Percentiles rank a stretch among this genome's conserved stretches.
phyloP scores from a whole-genome alignment of 148 eudicot species.

The Rhododendron kiyosumense region DNA sequence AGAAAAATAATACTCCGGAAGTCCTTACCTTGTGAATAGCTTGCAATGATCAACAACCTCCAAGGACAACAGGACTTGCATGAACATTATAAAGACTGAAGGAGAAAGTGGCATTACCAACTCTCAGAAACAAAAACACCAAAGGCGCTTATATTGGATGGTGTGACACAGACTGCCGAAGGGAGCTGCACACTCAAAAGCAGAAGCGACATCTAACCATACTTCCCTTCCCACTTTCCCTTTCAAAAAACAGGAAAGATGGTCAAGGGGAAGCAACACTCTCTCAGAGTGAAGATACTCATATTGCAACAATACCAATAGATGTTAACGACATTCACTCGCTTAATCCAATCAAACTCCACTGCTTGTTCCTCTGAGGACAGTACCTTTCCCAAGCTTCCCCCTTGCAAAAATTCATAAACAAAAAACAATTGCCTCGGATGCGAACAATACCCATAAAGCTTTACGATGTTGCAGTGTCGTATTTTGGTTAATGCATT shows the following conservation, averaged over 20 bases:
- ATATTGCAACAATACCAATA: too few species aligned
- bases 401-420: background rate
- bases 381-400: background rate
- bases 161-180: conserved; percentile 8
- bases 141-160: conserved; percentile 9
- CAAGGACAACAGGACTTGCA: background rate
- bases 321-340: background rate
- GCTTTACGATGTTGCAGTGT: background rate
- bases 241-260: conserved; percentile 52
- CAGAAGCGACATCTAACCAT: conserved; percentile 11
- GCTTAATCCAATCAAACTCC: background rate
- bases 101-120: background rate
- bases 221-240: conserved; percentile 47
- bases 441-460: background rate
- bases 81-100: background rate
- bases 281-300: conserved; percentile 13
- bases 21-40: conserved; percentile 28
- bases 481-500: too few species aligned
- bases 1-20: background rate
- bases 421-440: background rate
- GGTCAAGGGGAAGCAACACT: conserved; percentile 26
- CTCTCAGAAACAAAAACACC: background rate
- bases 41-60: conserved; percentile 26
- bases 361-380: background rate
- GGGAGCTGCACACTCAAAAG: conserved; percentile 1